Evolutionary conservation across 2,329 filamentous ascomycete species (phyloP), one percentile per base, ranked within the genome.

Genomic region (Metarhizium anisopliae): DNA sequence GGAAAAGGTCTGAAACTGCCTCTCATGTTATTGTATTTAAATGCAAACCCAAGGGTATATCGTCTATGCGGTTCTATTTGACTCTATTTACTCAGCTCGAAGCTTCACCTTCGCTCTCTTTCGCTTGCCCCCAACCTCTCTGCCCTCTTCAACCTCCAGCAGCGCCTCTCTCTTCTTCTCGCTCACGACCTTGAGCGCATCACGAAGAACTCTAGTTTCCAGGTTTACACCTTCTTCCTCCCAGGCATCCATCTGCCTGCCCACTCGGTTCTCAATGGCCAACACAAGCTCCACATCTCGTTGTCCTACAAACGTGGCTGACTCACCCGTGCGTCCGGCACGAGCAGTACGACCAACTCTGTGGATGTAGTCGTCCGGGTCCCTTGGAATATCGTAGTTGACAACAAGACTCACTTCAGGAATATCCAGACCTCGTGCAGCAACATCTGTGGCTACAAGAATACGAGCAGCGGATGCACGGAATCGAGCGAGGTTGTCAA

Each of bases 331-430:
- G 49, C 91, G 82, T 0, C 94, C 94, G 0, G 94, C 94, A 81
- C 94, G 86, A 3, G 94, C 94, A 13, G 94, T 99, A 72, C 94
- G 87, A 69, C 94, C 94, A 52, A 96, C 93, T 13, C 94, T 85
- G 74, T 99, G 94, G 61, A 99, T 94, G 70, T 99, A 99, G 72
- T 96, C 93, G 69, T 96, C 92, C 3, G 93, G 90, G 67, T 96
- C 90, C n/a, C 93, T 85, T 0, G 94, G 94, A 1, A 99, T 84
- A 68, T 99, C 94, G 72, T 92, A 99, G 72, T 99, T 97, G 67
- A 99, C 76, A 2, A 99, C 94, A 16, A 97, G 73, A 55, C 82
- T 86, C 6, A 97, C 93, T 62, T 91, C 89, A 1, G 93, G 93
- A 59, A 99, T 96, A 74, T 99, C 94, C 4, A 99, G 82, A 78